Evolutionary conservation across 345 rosid genomes (phyloP).

Genomic region (Kernera saxatilis): DNA sequence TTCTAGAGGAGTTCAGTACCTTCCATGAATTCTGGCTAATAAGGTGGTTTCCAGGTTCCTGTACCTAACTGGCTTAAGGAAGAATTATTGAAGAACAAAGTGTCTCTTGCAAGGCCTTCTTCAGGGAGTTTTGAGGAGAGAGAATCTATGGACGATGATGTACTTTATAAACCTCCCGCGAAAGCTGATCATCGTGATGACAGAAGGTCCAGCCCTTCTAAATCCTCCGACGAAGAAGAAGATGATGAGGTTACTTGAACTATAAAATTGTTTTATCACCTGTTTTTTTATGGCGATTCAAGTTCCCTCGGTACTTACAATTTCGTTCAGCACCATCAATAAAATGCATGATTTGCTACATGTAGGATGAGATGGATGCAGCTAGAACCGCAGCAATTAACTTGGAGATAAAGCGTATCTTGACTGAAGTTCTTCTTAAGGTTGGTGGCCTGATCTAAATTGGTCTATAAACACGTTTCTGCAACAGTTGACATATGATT

Average conservation of each 20-base stretch:
- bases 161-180: conserved; percentile 41
- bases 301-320: conserved; percentile 3
- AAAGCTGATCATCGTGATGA: conserved; percentile 53
- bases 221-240: conserved; percentile 80
- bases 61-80: conserved; percentile 99
- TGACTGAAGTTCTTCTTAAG: conserved; percentile 95
- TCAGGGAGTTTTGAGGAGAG: conserved; percentile 55
- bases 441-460: conserved; percentile 34
- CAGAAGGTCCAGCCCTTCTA: conserved; percentile 67
- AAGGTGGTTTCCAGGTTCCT: conserved; percentile 51
- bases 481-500: conserved; percentile 15
- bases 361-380: conserved; percentile 79
- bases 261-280: not conserved
- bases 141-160: conserved; percentile 55
- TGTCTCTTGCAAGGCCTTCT: conserved; percentile 57
- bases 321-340: conserved; percentile 7
- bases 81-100: conserved; percentile 83
- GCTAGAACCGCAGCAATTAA: conserved; percentile 69
- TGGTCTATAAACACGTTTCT: not conserved
- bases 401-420: conserved; percentile 85
- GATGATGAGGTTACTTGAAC: conserved; percentile 51
- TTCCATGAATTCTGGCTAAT: conserved; percentile 22
- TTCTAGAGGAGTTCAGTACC: not conserved
- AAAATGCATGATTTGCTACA: conserved; percentile 11
- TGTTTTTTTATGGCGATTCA: not conserved